Evolutionary conservation across 768 basidiomycete genomes (phyloP), one percentile per base, ranked within the genome.

Genomic region (Bullera alba): DNA sequence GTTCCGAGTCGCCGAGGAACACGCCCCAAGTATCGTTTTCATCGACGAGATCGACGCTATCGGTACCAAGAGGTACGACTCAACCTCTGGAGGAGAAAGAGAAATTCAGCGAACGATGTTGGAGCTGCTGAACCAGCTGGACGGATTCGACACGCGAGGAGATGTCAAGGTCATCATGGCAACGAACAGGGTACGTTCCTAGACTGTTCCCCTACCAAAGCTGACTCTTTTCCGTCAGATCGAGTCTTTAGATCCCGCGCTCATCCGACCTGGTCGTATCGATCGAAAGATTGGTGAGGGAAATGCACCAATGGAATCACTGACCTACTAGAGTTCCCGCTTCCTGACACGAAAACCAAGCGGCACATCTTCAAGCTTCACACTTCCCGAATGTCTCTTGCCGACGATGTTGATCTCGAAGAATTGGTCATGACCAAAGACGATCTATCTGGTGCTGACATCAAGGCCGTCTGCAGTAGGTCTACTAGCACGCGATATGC

Each of bases 161-260:
- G 95, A 97, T 69, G 92, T 99, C 51, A 99, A 97, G 75, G 93
- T 99, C 60, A 96, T 99, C 72, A 97, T 97, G 95, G 95, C 95
- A 12, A 99, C 95, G 4, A 99, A 99, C 76, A 84, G 65, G 49
- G 70, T 70, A 22, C 44, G 69, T 53, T 5, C 25, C 3, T 38
- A 14, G 4, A 38, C 12, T 15, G 5, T 26, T 15, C 28, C 15
- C 29, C 35, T 22, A 29, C 4, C 14, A 16, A 2, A 5, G 48
- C 50, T 48, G 30, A 42, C 17, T 39, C 22, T n/a, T n/a, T n/a
- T n/a, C 15, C 10, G 27, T 17, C 38, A 80, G 75, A 99, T 99
- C 63, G 93, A 97, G 71, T 84, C 89, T 2, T 80, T 99, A 25
- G 95, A 99, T 74, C 95, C 95, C 48, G 95, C 95, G 16, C 83